These are phyloP conservation scores for Lophiostoma macrostomum DNA, from an alignment of 495 filamentous ascomycete genomes.

Conservation along the genomic window DNA sequence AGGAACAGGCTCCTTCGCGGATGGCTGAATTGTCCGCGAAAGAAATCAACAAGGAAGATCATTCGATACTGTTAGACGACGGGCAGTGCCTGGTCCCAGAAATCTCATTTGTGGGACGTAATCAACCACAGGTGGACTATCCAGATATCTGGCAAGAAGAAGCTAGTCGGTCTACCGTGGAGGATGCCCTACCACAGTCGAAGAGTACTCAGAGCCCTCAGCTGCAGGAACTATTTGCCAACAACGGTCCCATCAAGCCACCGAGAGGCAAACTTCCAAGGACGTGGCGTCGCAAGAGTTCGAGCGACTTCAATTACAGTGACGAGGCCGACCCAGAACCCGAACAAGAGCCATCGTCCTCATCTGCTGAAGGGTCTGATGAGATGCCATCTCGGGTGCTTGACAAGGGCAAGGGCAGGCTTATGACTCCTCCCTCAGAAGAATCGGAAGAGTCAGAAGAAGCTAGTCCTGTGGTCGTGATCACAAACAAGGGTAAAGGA, in stretches of 20 bases:
- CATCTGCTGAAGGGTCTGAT: not conserved
- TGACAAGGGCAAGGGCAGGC: conserved; percentile 22
- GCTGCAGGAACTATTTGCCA: conserved; percentile 30
- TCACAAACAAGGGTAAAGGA: too few species aligned
- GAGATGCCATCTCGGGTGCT: not conserved
- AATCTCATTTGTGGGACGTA: conserved; percentile 46
- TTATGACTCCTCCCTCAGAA: not conserved
- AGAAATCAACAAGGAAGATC: not conserved
- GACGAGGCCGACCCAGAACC: conserved; percentile 30
- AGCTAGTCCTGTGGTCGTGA: too few species aligned
- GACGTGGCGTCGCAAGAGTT: conserved; percentile 45
- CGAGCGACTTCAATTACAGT: conserved; percentile 38
- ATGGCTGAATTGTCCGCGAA: not conserved
- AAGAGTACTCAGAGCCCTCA: conserved; percentile 9
- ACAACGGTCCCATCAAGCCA: conserved; percentile 33
- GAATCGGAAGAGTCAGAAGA: not conserved
- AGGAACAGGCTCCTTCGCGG: too few species aligned
- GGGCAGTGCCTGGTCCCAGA: conserved; percentile 41
- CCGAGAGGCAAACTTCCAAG: conserved; percentile 43
- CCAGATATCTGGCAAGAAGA: conserved; percentile 47
- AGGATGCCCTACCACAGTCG: conserved; percentile 9
- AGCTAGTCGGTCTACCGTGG: conserved; percentile 38
- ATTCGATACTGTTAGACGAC: not conserved
- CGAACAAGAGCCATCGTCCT: not conserved
- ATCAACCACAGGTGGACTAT: conserved; percentile 23